These are phyloP conservation scores for Sextonia rubra DNA, from an alignment of 164 flowering plant species.

Conservation along the genomic window DNA sequence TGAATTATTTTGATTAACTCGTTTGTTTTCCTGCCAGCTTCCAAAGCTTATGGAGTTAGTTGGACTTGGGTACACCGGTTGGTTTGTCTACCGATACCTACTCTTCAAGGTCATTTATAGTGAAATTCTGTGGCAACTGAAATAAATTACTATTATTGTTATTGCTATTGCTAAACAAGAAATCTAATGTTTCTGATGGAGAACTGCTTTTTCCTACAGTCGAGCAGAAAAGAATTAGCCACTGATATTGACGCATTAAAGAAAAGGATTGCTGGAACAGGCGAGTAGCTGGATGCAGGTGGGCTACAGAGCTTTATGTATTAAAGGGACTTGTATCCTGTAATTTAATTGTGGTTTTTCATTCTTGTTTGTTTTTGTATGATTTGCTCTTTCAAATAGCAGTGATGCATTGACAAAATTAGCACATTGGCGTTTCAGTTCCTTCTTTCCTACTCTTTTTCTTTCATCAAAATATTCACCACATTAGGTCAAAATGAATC, in stretches of 20 bases:
- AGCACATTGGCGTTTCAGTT: background rate
- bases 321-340: background rate
- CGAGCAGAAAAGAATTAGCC: slow-evolving; percentile 90
- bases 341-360: background rate
- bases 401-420: background rate
- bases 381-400: background rate
- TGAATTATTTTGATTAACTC: background rate
- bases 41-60: slow-evolving; percentile 95
- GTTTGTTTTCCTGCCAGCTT: slow-evolving; percentile 46
- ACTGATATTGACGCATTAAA: slow-evolving; percentile 79
- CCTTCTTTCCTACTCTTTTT: too few species aligned
- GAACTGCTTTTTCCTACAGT: slow-evolving; percentile 38
- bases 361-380: background rate
- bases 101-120: slow-evolving; percentile 69
- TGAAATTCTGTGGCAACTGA: background rate
- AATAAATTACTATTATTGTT: too few species aligned
- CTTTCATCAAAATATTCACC: background rate
- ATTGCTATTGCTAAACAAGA: too few species aligned
- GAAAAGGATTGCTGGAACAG: slow-evolving; percentile 93
- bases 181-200: background rate
- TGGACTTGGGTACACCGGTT: slow-evolving; percentile 95
- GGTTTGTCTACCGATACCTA: slow-evolving; percentile 97
- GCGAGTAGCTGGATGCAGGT: slow-evolving; percentile 5
- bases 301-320: background rate
- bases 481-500: background rate